Percentiles rank a stretch among this genome's conserved stretches.
phyloP scores from a whole-genome alignment of 257 asterid species.

The Agastache rugosa region DNA sequence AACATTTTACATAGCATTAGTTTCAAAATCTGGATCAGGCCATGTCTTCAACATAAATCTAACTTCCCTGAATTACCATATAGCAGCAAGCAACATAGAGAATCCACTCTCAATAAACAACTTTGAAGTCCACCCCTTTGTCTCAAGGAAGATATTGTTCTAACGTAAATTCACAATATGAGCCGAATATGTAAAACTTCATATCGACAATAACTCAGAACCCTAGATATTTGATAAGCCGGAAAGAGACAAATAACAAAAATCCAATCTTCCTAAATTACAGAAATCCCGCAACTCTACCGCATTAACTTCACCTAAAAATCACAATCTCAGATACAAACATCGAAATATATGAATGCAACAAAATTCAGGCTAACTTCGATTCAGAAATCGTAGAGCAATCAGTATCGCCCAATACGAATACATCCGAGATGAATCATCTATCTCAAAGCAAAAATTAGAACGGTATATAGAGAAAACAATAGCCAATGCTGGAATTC shows the following conservation, averaged over 20 bases:
- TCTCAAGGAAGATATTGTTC: too few relatives aligned
- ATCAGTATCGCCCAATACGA: slow-evolving; percentile 11
- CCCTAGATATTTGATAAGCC: slow-evolving; percentile 21
- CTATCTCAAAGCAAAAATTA: neutral
- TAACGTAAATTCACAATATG: neutral
- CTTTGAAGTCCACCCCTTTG: neutral
- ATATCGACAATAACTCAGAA: slow-evolving; percentile 11
- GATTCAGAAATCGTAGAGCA: slow-evolving; percentile 14
- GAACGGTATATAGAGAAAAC: neutral
- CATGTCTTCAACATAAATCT: neutral
- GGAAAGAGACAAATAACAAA: slow-evolving; percentile 11
- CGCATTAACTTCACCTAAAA: slow-evolving; percentile 7
- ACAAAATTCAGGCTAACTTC: neutral
- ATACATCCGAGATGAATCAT: slow-evolving; percentile 13
- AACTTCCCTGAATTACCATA: neutral
- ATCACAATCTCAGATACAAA: slow-evolving; percentile 10
- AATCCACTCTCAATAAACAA: neutral
- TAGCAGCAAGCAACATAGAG: slow-evolving; percentile 1
- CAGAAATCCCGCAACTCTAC: slow-evolving; percentile 21
- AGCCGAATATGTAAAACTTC: neutral
- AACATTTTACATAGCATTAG: neutral
- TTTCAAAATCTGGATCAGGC: slow-evolving; percentile 7
- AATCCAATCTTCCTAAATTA: neutral
- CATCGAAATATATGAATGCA: neutral
- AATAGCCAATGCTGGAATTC: neutral